Base-by-base conservation (phyloP, 257 asterid species). In the Petrea volubilis region DNA sequence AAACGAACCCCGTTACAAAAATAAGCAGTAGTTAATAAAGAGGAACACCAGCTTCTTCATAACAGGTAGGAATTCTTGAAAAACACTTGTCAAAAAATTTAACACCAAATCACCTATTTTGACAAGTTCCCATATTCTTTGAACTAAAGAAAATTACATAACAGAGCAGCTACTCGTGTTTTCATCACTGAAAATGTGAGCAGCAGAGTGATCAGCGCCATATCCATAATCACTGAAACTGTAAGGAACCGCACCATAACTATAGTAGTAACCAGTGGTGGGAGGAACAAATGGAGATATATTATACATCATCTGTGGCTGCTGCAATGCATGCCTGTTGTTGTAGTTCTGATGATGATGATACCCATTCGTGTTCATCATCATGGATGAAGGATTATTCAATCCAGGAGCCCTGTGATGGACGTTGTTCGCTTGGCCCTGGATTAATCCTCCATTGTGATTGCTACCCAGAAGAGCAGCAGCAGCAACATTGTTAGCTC, bases 281-380 rank as follows among this genome's bases (percentile, higher is more conserved):
- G 95, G 74, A 7, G 91, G 88, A 57, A 78, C 60, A 47, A 74
- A 71, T 0, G 93, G 90, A 12, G 96, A 84, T 63, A 83, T 78
- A 46, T 81, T 87, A 70, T 84, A 86, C 95, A 87, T 78, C 96
- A 87, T 82, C 84, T 89, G 95, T 0, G 91, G 86, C 43, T 41
- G 88, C 76, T 84, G 92, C 78, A 62, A 50, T 1, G 50, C 72
- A 33, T 83, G 84, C 83, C 87, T 71, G 80, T 79, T 71, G 55
- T 60, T 67, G 70, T 69, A 71, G 59, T 29, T 15, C n/a, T 52
- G 73, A 38, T 61, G 77, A 38, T 14, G 73, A 34, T 62, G 74
- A 41, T 27, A 46, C 0, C 78, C 76, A 10, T 60, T 49, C 69
- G 49, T 31, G 62, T 71, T 71, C 69, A 59, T 31, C 70, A 61